phyloP scores from a whole-genome alignment of 208 protist genomes.

The Naegleria gruberi region DNA sequence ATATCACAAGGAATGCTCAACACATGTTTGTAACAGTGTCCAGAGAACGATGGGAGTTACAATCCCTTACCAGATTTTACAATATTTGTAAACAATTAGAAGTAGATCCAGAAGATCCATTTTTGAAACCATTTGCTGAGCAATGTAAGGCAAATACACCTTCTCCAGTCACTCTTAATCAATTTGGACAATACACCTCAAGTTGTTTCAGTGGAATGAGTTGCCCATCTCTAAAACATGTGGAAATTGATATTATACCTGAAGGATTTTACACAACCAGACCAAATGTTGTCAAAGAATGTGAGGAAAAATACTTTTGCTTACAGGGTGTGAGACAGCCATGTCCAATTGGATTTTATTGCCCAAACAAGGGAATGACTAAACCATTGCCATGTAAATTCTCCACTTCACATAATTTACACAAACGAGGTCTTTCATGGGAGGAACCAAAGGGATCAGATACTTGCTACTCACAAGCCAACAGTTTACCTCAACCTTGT shows the following conservation, averaged over 20 bases:
- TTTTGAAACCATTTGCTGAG: not conserved
- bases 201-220: not conserved
- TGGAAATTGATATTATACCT: not conserved
- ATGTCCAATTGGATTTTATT: constrained; percentile 1
- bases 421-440: too few relatives aligned
- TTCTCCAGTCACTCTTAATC: not conserved
- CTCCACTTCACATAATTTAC: too few relatives aligned
- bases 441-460: too few relatives aligned
- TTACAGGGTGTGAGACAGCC: not conserved
- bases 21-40: not conserved
- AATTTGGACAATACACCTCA: not conserved
- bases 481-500: too few relatives aligned
- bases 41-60: not conserved
- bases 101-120: not conserved
- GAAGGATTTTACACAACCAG: not conserved
- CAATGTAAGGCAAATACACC: not conserved
- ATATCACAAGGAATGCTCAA: not conserved
- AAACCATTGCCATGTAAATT: not conserved
- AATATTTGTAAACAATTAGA: not conserved
- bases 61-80: not conserved
- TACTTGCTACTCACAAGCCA: too few relatives aligned
- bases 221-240: not conserved
- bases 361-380: not conserved
- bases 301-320: not conserved
- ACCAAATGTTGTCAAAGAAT: not conserved